These are phyloP conservation scores for Mycena galopus DNA, from an alignment of 768 basidiomycete species.

Conservation along the genomic window DNA sequence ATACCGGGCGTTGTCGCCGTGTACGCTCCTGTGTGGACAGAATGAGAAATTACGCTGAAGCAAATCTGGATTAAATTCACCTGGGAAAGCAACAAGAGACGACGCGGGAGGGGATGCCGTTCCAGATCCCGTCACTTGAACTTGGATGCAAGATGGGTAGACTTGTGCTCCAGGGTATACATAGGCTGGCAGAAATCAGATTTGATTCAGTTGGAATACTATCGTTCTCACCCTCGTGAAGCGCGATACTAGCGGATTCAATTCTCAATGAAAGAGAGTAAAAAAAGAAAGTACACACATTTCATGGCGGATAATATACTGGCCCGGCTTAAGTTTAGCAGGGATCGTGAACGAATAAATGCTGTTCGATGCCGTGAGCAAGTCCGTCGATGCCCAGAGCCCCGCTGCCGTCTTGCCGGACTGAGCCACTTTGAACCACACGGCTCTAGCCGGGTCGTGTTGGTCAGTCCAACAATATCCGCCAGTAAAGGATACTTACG, in stretches of 20 bases:
- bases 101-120: constrained; percentile 52
- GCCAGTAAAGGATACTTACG: constrained; percentile 43
- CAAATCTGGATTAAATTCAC: constrained; percentile 40
- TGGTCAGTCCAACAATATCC: neutral
- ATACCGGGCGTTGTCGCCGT: constrained; percentile 14
- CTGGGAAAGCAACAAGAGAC: constrained; percentile 64
- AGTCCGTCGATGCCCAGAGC: constrained; percentile 59
- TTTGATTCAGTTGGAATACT: neutral
- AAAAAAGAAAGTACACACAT: constrained; percentile 47
- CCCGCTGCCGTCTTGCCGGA: constrained; percentile 59
- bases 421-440: constrained; percentile 67
- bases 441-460: constrained; percentile 47
- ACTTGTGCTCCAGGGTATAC: constrained; percentile 58
- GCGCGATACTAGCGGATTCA: neutral
- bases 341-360: constrained; percentile 64
- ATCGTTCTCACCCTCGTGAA: neutral
- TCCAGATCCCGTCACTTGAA: constrained; percentile 61
- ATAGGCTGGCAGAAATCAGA: constrained; percentile 43
- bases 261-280: neutral
- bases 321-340: constrained; percentile 58
- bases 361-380: constrained; percentile 53
- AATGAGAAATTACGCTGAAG: neutral
- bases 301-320: constrained; percentile 65
- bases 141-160: constrained; percentile 62
- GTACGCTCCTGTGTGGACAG: neutral